Percentiles rank a stretch among this genome's conserved stretches.
These are phyloP conservation scores for Parmales sp. DNA, from an alignment of 108 stramenopile genomes.

Conservation along the genomic window DNA sequence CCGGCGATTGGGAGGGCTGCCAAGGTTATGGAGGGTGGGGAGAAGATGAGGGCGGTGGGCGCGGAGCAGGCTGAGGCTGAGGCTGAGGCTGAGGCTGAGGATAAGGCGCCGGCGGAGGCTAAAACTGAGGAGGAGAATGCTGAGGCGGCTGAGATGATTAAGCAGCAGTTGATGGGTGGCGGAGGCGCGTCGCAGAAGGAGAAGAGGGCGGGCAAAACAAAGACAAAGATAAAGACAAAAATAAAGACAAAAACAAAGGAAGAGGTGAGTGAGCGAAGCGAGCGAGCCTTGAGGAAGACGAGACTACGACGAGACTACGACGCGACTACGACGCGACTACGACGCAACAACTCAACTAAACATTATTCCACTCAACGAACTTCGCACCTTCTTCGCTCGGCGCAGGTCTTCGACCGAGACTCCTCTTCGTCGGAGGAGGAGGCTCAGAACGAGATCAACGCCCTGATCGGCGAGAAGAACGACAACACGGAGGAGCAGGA, in stretches of 20 bases:
- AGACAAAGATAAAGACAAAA: slow-evolving; percentile 26
- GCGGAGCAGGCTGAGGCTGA: neutral
- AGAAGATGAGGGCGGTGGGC: neutral
- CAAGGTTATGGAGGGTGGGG: slow-evolving; percentile 43
- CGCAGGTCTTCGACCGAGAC: no score
- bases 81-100: neutral
- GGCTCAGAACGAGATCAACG: neutral
- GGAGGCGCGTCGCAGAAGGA: slow-evolving; percentile 14
- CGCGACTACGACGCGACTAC: no score
- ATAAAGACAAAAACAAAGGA: slow-evolving; percentile 37
- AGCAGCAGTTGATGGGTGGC: slow-evolving; percentile 29
- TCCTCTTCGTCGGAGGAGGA: no score
- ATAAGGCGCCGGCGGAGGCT: neutral
- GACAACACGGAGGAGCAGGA: neutral
- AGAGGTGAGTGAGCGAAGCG: slow-evolving; percentile 25
- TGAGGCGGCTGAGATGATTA: slow-evolving; percentile 51
- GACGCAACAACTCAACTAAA: no score
- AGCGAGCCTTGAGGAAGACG: no score
- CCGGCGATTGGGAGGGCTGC: slow-evolving; percentile 57
- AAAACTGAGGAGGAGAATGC: slow-evolving; percentile 40
- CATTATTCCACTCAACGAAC: no score
- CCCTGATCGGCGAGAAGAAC: neutral
- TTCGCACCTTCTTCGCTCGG: no score
- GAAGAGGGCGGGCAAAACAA: slow-evolving; percentile 29
- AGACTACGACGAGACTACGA: slow-evolving; percentile 29